Conservation (phyloP, 2,329 filamentous ascomycete genomes). For the Pseudonectria buxi region DNA sequence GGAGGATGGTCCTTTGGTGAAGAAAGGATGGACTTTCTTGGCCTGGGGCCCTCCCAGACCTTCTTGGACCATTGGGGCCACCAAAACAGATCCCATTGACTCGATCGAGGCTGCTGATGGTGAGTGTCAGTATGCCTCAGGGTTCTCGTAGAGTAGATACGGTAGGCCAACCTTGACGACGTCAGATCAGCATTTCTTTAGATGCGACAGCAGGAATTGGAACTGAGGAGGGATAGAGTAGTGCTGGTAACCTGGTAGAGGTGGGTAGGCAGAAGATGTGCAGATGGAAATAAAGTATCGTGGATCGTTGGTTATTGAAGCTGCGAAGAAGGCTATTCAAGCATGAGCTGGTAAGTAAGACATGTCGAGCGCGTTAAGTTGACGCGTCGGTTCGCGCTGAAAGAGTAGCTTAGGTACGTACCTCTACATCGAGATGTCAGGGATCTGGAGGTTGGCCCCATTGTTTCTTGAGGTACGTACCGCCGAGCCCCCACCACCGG, state of each 20-base stretch:
- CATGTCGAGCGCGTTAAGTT: too few species aligned
- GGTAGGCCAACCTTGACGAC: constrained; percentile 7
- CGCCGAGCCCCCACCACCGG: constrained; percentile 24
- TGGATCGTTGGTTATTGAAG: too few species aligned
- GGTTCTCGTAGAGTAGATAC: neutral
- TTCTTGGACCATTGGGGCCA: constrained; percentile 39
- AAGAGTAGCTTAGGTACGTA: too few species aligned
- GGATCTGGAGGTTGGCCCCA: constrained; percentile 7
- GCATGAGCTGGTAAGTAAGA: too few species aligned
- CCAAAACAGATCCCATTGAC: constrained; percentile 37
- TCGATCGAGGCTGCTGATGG: constrained; percentile 5
- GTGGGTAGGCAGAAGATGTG: too few species aligned
- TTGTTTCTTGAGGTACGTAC: neutral
- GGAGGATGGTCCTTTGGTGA: constrained; percentile 26
- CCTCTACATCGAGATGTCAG: constrained; percentile 8
- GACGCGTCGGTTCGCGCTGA: too few species aligned
- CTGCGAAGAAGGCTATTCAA: too few species aligned
- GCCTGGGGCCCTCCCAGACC: constrained; percentile 26
- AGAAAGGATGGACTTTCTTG: constrained; percentile 52
- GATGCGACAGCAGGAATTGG: too few species aligned
- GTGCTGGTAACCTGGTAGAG: too few species aligned
- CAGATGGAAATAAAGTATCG: too few species aligned
- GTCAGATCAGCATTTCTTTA: neutral
- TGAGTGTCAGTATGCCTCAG: constrained; percentile 2
- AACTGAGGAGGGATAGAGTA: too few species aligned